A percentile compares a stretch with the other conserved stretches of the same genome.
phyloP scores from a whole-genome alignment of 2,329 filamentous ascomycete species.

The Parastagonospora avenae region DNA sequence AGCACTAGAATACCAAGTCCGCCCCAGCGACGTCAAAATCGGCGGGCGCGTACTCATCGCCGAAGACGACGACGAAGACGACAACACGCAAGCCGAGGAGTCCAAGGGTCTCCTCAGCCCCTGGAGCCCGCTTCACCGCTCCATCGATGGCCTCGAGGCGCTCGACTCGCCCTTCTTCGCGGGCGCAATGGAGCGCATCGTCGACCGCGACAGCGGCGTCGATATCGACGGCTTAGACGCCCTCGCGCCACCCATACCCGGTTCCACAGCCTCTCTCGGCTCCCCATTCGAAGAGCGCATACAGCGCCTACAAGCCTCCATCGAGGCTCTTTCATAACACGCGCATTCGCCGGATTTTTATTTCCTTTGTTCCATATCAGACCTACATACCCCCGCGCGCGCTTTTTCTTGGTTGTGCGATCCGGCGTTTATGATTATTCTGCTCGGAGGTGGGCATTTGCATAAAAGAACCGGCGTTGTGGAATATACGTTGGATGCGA shows the following conservation, averaged over 20 bases:
- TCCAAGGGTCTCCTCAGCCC: conserved; percentile 43
- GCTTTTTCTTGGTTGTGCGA: background rate
- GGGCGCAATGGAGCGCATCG: conserved; percentile 21
- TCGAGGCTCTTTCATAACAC: conserved; percentile 13
- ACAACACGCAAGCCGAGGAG: conserved; percentile 15
- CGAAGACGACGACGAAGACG: conserved; percentile 62
- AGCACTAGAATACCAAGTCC: conserved; percentile 82
- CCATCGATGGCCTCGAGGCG: conserved; percentile 23
- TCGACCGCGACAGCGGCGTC: conserved; percentile 47
- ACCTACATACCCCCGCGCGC: background rate
- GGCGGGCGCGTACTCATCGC: conserved; percentile 77
- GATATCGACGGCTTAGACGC: conserved; percentile 40
- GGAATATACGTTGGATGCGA: conserved; percentile 36
- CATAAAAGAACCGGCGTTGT: background rate
- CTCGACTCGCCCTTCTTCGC: conserved; percentile 26
- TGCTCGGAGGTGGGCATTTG: conserved; percentile 4
- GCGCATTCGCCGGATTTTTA: conserved; percentile 1
- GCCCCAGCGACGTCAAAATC: conserved; percentile 77
- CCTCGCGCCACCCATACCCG: conserved; percentile 12
- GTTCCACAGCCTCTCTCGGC: conserved; percentile 27
- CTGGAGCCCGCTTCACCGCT: conserved; percentile 40
- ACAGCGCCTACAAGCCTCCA: conserved; percentile 26
- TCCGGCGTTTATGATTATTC: background rate
- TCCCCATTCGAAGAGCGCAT: conserved; percentile 37
- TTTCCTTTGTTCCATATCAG: conserved; percentile 1